These are phyloP conservation scores for Termitomyces sp. DNA, from an alignment of 768 basidiomycete genomes.

Conservation along the genomic window DNA sequence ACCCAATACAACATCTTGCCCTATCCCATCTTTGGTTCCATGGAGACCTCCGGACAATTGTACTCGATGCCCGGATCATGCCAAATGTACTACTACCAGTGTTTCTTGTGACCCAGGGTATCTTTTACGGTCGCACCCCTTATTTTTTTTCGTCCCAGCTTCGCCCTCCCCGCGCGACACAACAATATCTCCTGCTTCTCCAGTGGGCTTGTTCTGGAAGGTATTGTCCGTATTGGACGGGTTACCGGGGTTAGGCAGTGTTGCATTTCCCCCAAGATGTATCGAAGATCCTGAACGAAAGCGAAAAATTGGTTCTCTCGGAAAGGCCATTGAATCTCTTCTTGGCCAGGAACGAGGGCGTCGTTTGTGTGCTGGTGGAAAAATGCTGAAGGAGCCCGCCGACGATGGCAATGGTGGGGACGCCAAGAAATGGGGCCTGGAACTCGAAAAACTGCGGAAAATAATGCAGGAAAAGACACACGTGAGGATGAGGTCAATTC, in stretches of 20 bases:
- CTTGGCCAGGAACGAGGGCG: slow-evolving; percentile 60
- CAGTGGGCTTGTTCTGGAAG: slow-evolving; percentile 39
- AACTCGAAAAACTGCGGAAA: slow-evolving; percentile 51
- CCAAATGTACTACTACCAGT: slow-evolving; percentile 46
- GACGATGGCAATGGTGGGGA: slow-evolving; percentile 55
- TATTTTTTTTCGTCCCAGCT: slow-evolving; percentile 46
- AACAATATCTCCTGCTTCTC: slow-evolving; percentile 33
- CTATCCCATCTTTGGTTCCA: slow-evolving; percentile 48
- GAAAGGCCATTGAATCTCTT: slow-evolving; percentile 61
- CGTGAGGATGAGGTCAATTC: slow-evolving; percentile 28
- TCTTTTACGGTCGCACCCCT: slow-evolving; percentile 55
- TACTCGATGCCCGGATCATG: slow-evolving; percentile 70
- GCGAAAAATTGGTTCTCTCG: slow-evolving; percentile 66
- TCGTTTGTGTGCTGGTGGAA: slow-evolving; percentile 56
- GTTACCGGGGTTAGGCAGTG: slow-evolving; percentile 68
- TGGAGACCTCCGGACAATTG: slow-evolving; percentile 57
- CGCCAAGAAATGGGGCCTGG: slow-evolving; percentile 72
- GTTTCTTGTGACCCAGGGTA: slow-evolving; percentile 68
- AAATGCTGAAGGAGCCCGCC: slow-evolving; percentile 17
- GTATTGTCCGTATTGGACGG: slow-evolving; percentile 54
- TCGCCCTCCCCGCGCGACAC: slow-evolving; percentile 25
- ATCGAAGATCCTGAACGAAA: slow-evolving; percentile 74
- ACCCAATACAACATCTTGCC: slow-evolving; percentile 36
- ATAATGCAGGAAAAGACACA: slow-evolving; percentile 51
- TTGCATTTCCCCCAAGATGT: slow-evolving; percentile 73